These are phyloP conservation scores for Candida incommunis DNA, from an alignment of 805 yeast species.

Conservation along the genomic window DNA sequence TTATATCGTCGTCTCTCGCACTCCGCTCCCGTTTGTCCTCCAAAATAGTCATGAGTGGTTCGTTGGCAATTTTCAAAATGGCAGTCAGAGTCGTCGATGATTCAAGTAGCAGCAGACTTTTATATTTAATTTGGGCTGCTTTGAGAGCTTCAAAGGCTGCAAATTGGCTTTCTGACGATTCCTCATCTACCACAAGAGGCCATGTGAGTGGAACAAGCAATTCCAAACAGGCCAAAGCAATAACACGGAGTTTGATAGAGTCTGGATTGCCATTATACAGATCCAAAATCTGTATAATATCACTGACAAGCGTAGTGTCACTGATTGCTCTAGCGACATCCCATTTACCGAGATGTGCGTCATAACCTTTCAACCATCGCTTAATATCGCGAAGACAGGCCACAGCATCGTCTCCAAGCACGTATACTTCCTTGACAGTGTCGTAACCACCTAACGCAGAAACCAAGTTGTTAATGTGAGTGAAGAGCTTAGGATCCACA, in stretches of 20 bases:
- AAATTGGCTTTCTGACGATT: slow-evolving; percentile 44
- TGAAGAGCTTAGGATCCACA: slow-evolving; percentile 31
- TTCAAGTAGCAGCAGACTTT: slow-evolving; percentile 46
- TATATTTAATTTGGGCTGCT: slow-evolving; percentile 56
- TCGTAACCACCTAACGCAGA: slow-evolving; percentile 90
- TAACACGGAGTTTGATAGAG: slow-evolving; percentile 16
- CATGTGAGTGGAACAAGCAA: slow-evolving; percentile 72
- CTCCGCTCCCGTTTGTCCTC: slow-evolving; percentile 34
- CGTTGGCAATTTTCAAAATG: slow-evolving; percentile 43
- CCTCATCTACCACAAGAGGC: slow-evolving; percentile 57
- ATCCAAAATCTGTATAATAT: slow-evolving; percentile 57
- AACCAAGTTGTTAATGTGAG: slow-evolving; percentile 68
- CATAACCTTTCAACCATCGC: slow-evolving; percentile 76
- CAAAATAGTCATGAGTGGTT: slow-evolving; percentile 3
- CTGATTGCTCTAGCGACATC: slow-evolving; percentile 84
- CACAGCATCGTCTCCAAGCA: slow-evolving; percentile 73
- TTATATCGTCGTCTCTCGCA: slow-evolving; percentile 54
- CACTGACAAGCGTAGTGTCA: slow-evolving; percentile 61
- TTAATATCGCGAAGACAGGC: slow-evolving; percentile 81
- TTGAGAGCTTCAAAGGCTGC: slow-evolving; percentile 44
- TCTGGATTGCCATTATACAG: slow-evolving; percentile 24
- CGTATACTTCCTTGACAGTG: slow-evolving; percentile 45
- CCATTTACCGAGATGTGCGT: slow-evolving; percentile 52
- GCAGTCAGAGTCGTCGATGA: slow-evolving; percentile 53
- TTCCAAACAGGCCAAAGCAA: slow-evolving; percentile 64